Evolutionary conservation across 495 filamentous ascomycete genomes (phyloP).

Genomic region (Pyrenula aspistea): DNA sequence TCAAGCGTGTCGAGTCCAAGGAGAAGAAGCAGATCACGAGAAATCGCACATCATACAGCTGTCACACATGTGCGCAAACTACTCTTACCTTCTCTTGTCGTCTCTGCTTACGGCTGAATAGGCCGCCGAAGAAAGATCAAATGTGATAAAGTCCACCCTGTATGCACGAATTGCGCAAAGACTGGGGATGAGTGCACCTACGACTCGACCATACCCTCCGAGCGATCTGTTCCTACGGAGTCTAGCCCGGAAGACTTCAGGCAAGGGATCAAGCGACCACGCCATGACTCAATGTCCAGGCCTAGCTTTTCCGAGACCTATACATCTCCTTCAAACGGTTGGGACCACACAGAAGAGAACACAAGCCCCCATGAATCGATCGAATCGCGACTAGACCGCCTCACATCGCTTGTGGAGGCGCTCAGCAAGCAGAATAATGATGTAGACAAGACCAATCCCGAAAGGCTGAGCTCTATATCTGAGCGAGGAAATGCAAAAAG

Average conservation of each 20-base stretch:
- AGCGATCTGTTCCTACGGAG: not conserved
- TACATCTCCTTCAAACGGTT: slow-evolving; percentile 21
- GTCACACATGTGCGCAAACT: slow-evolving; percentile 23
- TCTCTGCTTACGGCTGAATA: not conserved
- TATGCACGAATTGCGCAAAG: slow-evolving; percentile 36
- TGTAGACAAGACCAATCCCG: not conserved
- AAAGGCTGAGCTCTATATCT: not conserved
- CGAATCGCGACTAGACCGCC: slow-evolving; percentile 30
- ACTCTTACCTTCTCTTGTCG: not conserved
- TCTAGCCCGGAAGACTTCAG: not conserved
- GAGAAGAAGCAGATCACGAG: slow-evolving; percentile 27
- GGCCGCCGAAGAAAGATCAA: slow-evolving; percentile 32
- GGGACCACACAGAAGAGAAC: slow-evolving; percentile 15
- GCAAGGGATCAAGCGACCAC: not conserved
- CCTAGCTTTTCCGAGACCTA: slow-evolving; percentile 6
- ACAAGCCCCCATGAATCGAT: slow-evolving; percentile 22
- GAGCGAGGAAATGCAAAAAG: not conserved
- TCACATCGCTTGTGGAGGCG: slow-evolving; percentile 33
- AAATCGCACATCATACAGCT: slow-evolving; percentile 36
- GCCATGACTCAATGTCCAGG: not conserved
- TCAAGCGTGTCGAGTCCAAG: not conserved
- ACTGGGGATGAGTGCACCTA: slow-evolving; percentile 32
- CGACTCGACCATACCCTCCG: slow-evolving; percentile 13
- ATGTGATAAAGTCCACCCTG: slow-evolving; percentile 34
- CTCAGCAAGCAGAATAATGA: slow-evolving; percentile 20